Conservation (phyloP, 495 filamentous ascomycete species). For the Thermochaetoides thermophila region DNA sequence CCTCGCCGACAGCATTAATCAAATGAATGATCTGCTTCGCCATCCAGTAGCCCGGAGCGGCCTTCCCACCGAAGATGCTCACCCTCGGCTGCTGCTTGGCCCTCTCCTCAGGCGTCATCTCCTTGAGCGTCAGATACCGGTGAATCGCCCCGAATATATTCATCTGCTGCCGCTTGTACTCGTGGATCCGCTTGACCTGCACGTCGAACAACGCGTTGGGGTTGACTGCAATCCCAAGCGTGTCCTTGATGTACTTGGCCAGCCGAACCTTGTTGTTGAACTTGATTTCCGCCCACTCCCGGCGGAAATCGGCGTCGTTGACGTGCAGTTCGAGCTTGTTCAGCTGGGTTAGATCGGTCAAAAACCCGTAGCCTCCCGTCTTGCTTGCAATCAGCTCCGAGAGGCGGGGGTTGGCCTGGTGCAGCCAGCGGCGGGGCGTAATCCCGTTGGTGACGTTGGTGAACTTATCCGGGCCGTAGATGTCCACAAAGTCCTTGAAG, state of each 20-base stretch:
- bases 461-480: conserved; percentile 93
- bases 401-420: conserved; percentile 89
- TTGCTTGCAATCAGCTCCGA: conserved; percentile 88
- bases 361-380: conserved; percentile 62
- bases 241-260: conserved; percentile 76
- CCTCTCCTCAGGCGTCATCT: conserved; percentile 64
- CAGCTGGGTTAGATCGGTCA: conserved; percentile 75
- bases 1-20: conserved; percentile 79
- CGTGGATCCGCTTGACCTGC: conserved; percentile 97
- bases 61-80: conserved; percentile 95
- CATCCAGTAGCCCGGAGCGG: conserved; percentile 99
- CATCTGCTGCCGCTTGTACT: conserved; percentile 97
- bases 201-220: conserved; percentile 86
- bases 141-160: conserved; percentile 98
- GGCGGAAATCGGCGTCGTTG: conserved; percentile 77
- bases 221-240: conserved; percentile 65
- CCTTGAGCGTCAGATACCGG: conserved; percentile 80
- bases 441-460: conserved; percentile 98
- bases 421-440: conserved; percentile 87
- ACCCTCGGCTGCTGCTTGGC: conserved; percentile 87
- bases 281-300: conserved; percentile 86
- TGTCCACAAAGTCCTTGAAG: conserved; percentile 92
- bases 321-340: conserved; percentile 67
- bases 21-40: conserved; percentile 97
- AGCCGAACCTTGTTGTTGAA: conserved; percentile 55